These are phyloP conservation scores for Tanacetum coccineum DNA, from an alignment of 129 eudicot species.

Conservation along the genomic window DNA sequence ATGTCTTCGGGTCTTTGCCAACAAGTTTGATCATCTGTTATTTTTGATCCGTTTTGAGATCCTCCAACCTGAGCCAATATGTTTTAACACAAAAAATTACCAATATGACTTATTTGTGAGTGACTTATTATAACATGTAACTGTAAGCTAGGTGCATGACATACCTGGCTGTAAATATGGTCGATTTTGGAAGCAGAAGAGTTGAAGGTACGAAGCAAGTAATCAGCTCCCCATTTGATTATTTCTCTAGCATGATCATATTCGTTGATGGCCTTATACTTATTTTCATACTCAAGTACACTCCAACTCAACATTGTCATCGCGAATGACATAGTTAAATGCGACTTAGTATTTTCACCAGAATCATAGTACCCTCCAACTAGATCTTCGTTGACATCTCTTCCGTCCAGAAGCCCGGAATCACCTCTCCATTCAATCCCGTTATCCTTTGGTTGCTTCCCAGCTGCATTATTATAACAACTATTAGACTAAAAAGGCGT, in stretches of 20 bases:
- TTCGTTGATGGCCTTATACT: conserved; percentile 61
- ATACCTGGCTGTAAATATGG: conserved; percentile 71
- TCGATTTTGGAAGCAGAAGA: conserved; percentile 52
- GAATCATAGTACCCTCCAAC: conserved; percentile 95
- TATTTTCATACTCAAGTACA: conserved; percentile 71
- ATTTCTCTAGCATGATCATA: conserved; percentile 65
- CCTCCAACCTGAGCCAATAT: conserved; percentile 63
- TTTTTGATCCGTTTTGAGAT: conserved; percentile 40
- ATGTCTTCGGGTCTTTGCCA: conserved; percentile 94
- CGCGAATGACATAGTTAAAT: conserved; percentile 83
- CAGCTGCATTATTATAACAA: conserved; percentile 44
- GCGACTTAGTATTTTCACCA: conserved; percentile 73
- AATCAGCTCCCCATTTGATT: conserved; percentile 95
- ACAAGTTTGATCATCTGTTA: conserved; percentile 74
- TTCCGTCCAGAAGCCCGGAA: conserved; percentile 77
- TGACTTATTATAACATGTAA: background rate
- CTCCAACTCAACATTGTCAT: conserved; percentile 97
- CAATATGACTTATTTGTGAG: background rate
- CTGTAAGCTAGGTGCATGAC: background rate
- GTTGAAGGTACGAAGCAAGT: conserved; percentile 86
- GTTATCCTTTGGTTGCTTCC: conserved; percentile 64
- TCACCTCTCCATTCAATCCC: conserved; percentile 77
- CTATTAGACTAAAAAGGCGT: background rate
- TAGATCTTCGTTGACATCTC: conserved; percentile 67
- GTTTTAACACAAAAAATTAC: background rate